Base-by-base conservation (phyloP, 1,284 basidiomycete genomes). In the Melampsora americana region DNA sequence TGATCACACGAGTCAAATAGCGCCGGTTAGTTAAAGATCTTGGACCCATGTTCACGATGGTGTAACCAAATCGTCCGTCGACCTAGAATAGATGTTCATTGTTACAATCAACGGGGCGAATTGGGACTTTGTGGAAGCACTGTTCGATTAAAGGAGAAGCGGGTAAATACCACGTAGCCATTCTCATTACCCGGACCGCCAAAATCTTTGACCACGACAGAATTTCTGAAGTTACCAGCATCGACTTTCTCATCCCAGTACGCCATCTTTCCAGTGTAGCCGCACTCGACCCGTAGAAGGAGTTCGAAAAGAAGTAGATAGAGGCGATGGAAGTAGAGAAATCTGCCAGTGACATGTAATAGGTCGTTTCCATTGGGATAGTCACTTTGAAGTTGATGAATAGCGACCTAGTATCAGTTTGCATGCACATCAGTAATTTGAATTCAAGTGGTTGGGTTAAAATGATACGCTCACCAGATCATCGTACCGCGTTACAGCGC, bases 381-480 rank as follows among this genome's bases (percentile, higher is more conserved):
- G 35, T 75, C 66, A 20, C 72, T 75, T 44, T 75, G 72, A 18
- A 23, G n/a, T 68, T 75, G 72, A 67, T 75, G 72, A 28, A 75
- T 42, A 35, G 65, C 65, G 23, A 75, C 72, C 72, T 75, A 46
- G 46, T 23, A 68, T 23, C 7, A 16, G 53, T 23, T 56, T 56
- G 11, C 39, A 42, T 1, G 39, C 39, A 42, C 6, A 42, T 42
- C 1, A 42, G 39, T 42, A 5, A 42, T 6, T 42, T 12, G 39
- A 12, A 42, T 5, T 42, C 39, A 42, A 42, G 39, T 42, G 6
- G 6, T 7, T 42, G 1, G 39, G 20, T 56, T 14, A 23, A 14
- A 56, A 53, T 56, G 53, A 32, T 56, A 56, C 6, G 26, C 53
- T 68, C 20, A 75, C 72, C 18, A 75, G 56, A 60, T 75, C 72